phyloP scores from a whole-genome alignment of 306 rosid species.

The Nissolia schottii region DNA sequence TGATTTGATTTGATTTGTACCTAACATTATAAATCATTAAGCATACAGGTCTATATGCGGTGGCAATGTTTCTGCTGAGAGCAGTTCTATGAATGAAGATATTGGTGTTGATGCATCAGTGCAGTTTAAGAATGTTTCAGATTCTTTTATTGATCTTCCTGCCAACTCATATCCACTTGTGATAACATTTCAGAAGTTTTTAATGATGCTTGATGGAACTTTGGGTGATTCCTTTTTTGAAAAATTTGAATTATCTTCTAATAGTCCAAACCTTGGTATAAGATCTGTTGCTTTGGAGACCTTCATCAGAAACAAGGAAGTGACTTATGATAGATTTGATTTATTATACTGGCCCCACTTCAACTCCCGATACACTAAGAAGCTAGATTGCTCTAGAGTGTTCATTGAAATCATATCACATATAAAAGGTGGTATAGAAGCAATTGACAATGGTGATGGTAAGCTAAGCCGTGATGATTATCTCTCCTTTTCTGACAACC shows the following conservation, averaged over 20 bases:
- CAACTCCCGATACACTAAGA: constrained; percentile 31
- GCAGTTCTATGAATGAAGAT: constrained; percentile 18
- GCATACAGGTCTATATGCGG: constrained; percentile 32
- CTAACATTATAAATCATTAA: too few species aligned
- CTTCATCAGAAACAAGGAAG: constrained; percentile 44
- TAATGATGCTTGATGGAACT: constrained; percentile 69
- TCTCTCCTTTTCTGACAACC: constrained; percentile 24
- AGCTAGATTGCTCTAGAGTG: constrained; percentile 47
- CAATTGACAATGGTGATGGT: constrained; percentile 23
- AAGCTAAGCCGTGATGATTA: constrained; percentile 42
- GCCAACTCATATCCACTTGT: constrained; percentile 49
- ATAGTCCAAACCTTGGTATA: background rate
- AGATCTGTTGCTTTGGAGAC: constrained; percentile 34
- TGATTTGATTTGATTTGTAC: background rate
- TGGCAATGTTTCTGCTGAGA: background rate
- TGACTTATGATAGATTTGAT: constrained; percentile 52
- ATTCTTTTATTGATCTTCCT: constrained; percentile 49
- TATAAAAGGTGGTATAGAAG: constrained; percentile 56
- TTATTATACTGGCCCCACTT: constrained; percentile 69
- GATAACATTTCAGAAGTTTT: constrained; percentile 57
- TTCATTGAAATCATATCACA: constrained; percentile 69
- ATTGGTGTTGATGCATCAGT: constrained; percentile 20
- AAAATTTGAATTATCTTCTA: constrained; percentile 24
- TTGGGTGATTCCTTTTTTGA: constrained; percentile 52
- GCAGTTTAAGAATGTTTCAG: constrained; percentile 36